phyloP scores from a whole-genome alignment of 2,329 filamentous ascomycete genomes.

The Colletotrichum tanaceti region DNA sequence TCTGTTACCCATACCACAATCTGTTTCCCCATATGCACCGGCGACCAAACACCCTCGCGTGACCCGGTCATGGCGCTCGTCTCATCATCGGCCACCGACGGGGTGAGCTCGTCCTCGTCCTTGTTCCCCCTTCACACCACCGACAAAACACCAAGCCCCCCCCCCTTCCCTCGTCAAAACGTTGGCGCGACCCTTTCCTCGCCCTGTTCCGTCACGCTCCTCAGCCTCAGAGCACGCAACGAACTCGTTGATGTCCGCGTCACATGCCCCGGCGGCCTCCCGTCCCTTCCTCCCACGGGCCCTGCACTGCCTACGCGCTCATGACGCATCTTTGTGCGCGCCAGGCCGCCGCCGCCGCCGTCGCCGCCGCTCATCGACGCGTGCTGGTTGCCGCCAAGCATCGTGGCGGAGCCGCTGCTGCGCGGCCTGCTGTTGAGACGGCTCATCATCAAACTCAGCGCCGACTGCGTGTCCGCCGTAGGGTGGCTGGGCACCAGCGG shows the following conservation, averaged over 20 bases:
- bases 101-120: neutral
- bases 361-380: conserved; percentile 33
- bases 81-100: conserved; percentile 31
- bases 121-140: neutral
- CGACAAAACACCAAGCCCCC: neutral
- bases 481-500: too few species aligned
- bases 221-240: conserved; percentile 43
- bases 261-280: conserved; percentile 12
- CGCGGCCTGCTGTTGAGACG: conserved; percentile 49
- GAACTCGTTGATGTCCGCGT: conserved; percentile 38
- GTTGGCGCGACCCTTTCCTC: conserved; percentile 37
- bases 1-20: too few species aligned
- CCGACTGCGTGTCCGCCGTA: conserved; percentile 39
- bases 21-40: too few species aligned
- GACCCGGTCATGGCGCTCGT: conserved; percentile 7
- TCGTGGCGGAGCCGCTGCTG: conserved; percentile 40
- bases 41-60: too few species aligned
- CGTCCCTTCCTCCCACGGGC: neutral
- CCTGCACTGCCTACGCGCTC: conserved; percentile 25
- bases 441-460: conserved; percentile 49
- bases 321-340: conserved; percentile 13
- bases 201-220: conserved; percentile 33
- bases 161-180: conserved; percentile 30
- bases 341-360: too few species aligned
- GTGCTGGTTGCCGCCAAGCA: conserved; percentile 19